Evolutionary conservation across 306 rosid genomes (phyloP), one percentile per base, ranked within the genome.

Genomic region (Crotalaria pallida): DNA sequence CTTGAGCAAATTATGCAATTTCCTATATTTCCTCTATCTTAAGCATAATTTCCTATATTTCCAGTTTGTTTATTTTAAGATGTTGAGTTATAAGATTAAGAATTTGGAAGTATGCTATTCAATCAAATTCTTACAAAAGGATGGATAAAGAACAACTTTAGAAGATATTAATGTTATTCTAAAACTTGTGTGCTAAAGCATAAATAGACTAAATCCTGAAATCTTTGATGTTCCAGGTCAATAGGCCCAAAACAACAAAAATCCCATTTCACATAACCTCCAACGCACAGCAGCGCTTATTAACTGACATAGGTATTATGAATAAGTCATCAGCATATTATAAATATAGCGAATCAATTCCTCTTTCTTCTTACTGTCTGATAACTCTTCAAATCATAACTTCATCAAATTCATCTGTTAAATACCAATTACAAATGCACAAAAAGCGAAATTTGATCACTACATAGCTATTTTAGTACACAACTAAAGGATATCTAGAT

Each of bases 401-500:
- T 12, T 52, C n/a, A 52, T 26, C 26, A 21, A 21, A 9, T 18
- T 22, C n/a, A 50, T 52, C 58, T 0, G 8, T 51, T 19, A 13
- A 19, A 51, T 19, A 21, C 29, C 13, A 51, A 9, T 18, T 7
- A 56, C 27, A 56, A 24, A 26, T 26, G 62, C 17, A 56, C 10
- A 7, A 9, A 56, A 26, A 56, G 62, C 13, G 19, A 56, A 24
- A 84, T 19, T 21, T 17, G 53, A 49, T 17, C 56, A 49, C 26
- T 49, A 17, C 3, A 49, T 49, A 7, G n/a, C 12, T 26, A 7
- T 23, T 49, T 49, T 15, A 16, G 17, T 16, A 47, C 53, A 15
- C 53, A 47, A 15, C 65, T 47, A 57, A 56, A 57, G 66, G 31
- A 65, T 65, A 40, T 27, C 29, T 65, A 17, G 72, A 49, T 29